phyloP scores from a whole-genome alignment of 805 yeast genomes.

The Yarrowia bubula region DNA sequence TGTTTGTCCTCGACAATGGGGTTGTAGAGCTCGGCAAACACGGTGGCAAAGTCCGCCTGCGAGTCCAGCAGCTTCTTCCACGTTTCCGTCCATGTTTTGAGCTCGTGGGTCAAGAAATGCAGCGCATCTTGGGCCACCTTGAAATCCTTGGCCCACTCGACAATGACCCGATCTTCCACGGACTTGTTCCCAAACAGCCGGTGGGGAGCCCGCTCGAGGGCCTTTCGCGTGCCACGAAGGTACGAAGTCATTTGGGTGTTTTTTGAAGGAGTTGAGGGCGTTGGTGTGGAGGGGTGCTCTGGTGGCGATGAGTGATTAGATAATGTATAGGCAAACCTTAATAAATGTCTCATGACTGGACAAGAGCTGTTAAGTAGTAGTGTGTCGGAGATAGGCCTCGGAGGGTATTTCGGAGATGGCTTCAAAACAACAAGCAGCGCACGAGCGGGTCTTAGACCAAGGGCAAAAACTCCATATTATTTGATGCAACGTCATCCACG shows the following conservation, averaged over 20 bases:
- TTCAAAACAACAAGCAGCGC: no score
- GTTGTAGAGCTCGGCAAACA: slow-evolving; percentile 32
- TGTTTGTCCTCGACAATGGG: slow-evolving; percentile 36
- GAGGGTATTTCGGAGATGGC: neutral
- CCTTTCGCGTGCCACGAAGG: slow-evolving; percentile 39
- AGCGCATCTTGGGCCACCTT: slow-evolving; percentile 38
- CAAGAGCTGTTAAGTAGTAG: neutral
- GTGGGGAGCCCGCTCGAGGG: slow-evolving; percentile 41
- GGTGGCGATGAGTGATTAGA: slow-evolving; percentile 24
- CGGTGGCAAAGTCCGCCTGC: slow-evolving; percentile 32
- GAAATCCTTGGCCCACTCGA: slow-evolving; percentile 41
- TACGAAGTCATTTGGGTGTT: slow-evolving; percentile 9
- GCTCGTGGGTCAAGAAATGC: slow-evolving; percentile 33
- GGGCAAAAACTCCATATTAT: no score
- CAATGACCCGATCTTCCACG: slow-evolving; percentile 38
- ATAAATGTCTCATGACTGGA: slow-evolving; percentile 17
- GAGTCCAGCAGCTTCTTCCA: slow-evolving; percentile 34
- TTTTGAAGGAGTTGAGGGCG: no score
- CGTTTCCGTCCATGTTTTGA: slow-evolving; percentile 32
- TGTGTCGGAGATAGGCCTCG: neutral
- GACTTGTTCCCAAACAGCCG: slow-evolving; percentile 39
- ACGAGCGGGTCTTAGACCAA: no score
- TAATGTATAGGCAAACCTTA: slow-evolving; percentile 18
- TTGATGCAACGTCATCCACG: no score
- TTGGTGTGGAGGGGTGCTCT: neutral